Evolutionary conservation across 352 stramenopile species (phyloP), one percentile per base, ranked within the genome.

Genomic region (Phytophthora ramorum): DNA sequence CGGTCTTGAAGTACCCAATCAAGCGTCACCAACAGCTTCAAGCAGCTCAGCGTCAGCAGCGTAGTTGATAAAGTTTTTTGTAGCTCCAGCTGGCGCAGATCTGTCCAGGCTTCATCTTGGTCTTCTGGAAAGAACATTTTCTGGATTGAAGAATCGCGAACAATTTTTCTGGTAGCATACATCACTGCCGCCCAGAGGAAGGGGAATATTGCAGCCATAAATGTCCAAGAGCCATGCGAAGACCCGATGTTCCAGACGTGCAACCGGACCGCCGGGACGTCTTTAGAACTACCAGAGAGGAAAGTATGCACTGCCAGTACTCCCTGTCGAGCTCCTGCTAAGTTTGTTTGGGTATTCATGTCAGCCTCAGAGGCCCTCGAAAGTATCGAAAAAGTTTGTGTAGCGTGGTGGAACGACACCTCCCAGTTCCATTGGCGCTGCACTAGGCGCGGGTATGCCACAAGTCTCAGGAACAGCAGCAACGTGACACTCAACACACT

Each of bases 201-300:
- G 4, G 79, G 79, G 17, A 71, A 81, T 16, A 56, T 28, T 49
- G 71, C 38, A n/a, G 49, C 57, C 45, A 86, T 22, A 26, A 91
- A 80, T 26, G 82, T 88, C 78, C 78, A 89, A 0, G 82, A 91
- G 17, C 82, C 82, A 34, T 86, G 66, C 16, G 73, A 62, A 26
- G 50, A 59, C 4, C 48, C 62, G 14, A 63, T 24, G 52, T 76
- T 73, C 49, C 52, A 66, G 32, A 63, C 69, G n/a, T 57, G 55
- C 38, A 51, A 43, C 24, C 58, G 46, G 47, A 71, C 69, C 35
- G 53, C 66, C 9, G 46, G 43, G 1, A 55, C 30, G 20, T 28
- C 54, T 35, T 58, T 52, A 17, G 49, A 60, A 17, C 43, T 45
- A 41, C 41, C 41, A 20, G 63, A 47, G 7, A 63, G 54, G 37